phyloP scores from a whole-genome alignment of 345 rosid genomes.

The Gossypium stocksii region DNA sequence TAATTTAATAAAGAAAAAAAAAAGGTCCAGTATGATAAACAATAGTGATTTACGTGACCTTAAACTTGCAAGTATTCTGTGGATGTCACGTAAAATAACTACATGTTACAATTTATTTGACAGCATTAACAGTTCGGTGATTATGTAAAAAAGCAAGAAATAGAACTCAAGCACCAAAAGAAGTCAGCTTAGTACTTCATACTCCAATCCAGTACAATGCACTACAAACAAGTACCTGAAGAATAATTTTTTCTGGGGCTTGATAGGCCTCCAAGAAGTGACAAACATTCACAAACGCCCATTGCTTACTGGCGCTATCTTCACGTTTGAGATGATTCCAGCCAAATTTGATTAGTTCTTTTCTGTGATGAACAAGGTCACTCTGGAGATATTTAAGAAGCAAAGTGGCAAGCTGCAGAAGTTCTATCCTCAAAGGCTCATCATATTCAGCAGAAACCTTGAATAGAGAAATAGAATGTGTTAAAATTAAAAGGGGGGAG shows the following conservation, averaged over 20 bases:
- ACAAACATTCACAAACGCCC: constrained; percentile 99
- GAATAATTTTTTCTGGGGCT: constrained; percentile 97
- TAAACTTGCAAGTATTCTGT: background rate
- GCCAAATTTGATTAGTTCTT: constrained; percentile 96
- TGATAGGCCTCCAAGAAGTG: constrained; percentile 99
- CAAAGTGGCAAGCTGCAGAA: constrained; percentile 92
- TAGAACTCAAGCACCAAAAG: background rate
- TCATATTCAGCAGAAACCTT: constrained; percentile 99
- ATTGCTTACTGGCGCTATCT: constrained; percentile 99
- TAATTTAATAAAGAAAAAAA: background rate
- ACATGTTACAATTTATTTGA: background rate
- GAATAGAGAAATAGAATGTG: constrained; percentile 15
- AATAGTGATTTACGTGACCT: background rate
- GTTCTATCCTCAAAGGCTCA: constrained; percentile 95
- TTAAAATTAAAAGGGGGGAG: background rate
- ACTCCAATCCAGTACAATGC: background rate
- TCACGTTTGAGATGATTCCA: constrained; percentile 99
- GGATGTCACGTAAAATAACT: background rate
- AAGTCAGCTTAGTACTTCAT: background rate
- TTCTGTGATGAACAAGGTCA: constrained; percentile 96
- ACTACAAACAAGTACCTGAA: constrained; percentile 59
- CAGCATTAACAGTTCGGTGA: background rate
- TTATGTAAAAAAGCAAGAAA: background rate
- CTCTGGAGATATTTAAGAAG: constrained; percentile 92
- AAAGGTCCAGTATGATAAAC: background rate